Base-by-base conservation (phyloP, 129 eudicot species). In the Ambrosia trifida region DNA sequence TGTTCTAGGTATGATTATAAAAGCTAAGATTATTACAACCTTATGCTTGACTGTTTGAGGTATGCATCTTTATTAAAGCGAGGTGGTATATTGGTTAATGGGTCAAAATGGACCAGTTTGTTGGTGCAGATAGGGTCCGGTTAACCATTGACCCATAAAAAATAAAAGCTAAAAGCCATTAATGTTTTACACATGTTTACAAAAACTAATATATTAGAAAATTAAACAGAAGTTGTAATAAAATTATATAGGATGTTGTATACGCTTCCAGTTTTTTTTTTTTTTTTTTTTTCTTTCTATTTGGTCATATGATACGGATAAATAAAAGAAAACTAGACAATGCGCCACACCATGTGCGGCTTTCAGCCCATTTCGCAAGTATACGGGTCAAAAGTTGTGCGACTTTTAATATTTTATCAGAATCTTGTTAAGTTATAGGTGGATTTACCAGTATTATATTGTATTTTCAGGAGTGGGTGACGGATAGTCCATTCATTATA, bases 11-110 rank as follows among this genome's bases (percentile, higher is more conserved):
- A 20, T 20, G n/a, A 19, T 54, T 54, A 9, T 14, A 20, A 20
- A 54, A 54, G 0, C 61, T 20, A n/a, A n/a, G 35, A 1, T 61
- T 35, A 61, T 61, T 61, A 61, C 46, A 61, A 61, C 0, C 4
- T 0, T 11, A 57, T 91, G 96, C 88, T 91, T 75, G 96, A 86
- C 94, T 91, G 96, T 91, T 91, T 75, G 96, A 86, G 96, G 97
- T 88, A 62, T 65, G 78, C 11, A 19, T 52, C 38, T 64, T 68
- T 69, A 51, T 24, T 2, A 38, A 24, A 24, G 28, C 28, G 11
- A 38, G 43, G 43, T 38, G 9, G 43, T 9, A 7, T 5, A 38
- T 38, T 7, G 43, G 11, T 38, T 38, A 38, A 38, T 9, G 43
- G 11, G 11, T 38, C 43, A 38, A 38, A 38, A 38, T 38, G 10